Evolutionary conservation across 2,329 filamentous ascomycete species (phyloP).

Genomic region (Stachybotrys chartarum): DNA sequence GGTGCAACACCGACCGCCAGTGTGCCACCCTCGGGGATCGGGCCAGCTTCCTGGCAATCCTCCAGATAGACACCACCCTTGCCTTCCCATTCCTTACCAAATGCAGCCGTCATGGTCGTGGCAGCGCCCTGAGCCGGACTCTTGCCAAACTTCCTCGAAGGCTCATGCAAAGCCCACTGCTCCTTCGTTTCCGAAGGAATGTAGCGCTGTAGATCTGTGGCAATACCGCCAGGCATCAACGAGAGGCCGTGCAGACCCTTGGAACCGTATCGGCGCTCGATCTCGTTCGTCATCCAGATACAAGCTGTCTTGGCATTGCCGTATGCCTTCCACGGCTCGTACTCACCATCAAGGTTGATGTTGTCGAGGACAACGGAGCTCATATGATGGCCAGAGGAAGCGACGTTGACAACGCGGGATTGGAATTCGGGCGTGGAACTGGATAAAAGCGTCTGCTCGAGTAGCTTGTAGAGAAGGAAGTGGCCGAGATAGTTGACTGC

Average conservation of each 20-base stretch:
- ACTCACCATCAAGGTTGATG: conserved; percentile 7
- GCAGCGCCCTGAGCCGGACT: conserved; percentile 1
- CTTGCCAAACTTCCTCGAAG: not conserved
- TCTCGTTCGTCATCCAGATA: conserved; percentile 11
- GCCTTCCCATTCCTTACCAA: not conserved
- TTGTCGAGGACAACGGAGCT: conserved; percentile 5
- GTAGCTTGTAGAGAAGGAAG: conserved; percentile 37
- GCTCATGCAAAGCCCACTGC: not conserved
- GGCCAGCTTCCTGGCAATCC: conserved; percentile 1
- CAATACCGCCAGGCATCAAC: conserved; percentile 9
- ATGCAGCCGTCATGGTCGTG: not conserved
- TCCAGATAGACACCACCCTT: conserved; percentile 1
- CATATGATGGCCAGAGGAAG: conserved; percentile 31
- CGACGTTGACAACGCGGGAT: conserved; percentile 39
- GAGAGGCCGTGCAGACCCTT: conserved; percentile 7
- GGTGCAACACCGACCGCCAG: not conserved
- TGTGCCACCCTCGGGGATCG: not conserved
- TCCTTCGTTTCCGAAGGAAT: not conserved
- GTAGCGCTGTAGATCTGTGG: conserved; percentile 1
- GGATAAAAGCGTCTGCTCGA: conserved; percentile 34
- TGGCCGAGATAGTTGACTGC: conserved; percentile 46
- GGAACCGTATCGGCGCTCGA: conserved; percentile 6
- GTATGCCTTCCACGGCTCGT: conserved; percentile 9
- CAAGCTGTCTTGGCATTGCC: conserved; percentile 12
- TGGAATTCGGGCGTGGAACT: conserved; percentile 28